A percentile compares a stretch with the other conserved stretches of the same genome.
These are phyloP conservation scores for Dianthus caryophyllus DNA, from an alignment of 148 eudicot genomes.

Conservation along the genomic window DNA sequence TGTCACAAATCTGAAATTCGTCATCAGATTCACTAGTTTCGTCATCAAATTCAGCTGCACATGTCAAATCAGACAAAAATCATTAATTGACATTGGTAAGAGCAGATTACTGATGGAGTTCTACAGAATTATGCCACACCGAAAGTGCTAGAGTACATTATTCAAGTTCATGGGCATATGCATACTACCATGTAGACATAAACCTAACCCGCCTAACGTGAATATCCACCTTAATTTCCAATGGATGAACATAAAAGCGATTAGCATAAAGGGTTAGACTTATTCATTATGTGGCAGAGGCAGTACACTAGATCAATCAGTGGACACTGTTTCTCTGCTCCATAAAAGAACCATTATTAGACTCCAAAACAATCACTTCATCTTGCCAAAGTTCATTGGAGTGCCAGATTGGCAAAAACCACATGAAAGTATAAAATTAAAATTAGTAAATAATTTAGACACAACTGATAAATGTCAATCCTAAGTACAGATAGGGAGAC, in stretches of 20 bases:
- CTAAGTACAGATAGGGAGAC: too few relatives aligned
- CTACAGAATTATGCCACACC: not conserved
- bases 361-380: too few relatives aligned
- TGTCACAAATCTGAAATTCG: constrained; percentile 91
- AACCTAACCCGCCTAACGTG: not conserved
- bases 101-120: not conserved
- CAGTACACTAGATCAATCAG: too few relatives aligned
- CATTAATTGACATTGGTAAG: not conserved
- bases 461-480: too few relatives aligned
- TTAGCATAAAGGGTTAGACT: not conserved
- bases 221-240: not conserved
- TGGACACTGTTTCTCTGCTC: too few relatives aligned
- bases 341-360: too few relatives aligned
- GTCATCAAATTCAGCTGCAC: constrained; percentile 71
- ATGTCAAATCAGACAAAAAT: constrained; percentile 13
- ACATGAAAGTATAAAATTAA: too few relatives aligned
- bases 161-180: not conserved
- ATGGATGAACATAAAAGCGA: not conserved
- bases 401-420: too few relatives aligned
- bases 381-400: too few relatives aligned
- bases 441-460: too few relatives aligned
- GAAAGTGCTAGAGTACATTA: not conserved
- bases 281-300: not conserved
- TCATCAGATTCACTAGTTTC: constrained; percentile 87
- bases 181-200: not conserved